phyloP scores from a whole-genome alignment of 441 rosid species.

The Breynia disticha region DNA sequence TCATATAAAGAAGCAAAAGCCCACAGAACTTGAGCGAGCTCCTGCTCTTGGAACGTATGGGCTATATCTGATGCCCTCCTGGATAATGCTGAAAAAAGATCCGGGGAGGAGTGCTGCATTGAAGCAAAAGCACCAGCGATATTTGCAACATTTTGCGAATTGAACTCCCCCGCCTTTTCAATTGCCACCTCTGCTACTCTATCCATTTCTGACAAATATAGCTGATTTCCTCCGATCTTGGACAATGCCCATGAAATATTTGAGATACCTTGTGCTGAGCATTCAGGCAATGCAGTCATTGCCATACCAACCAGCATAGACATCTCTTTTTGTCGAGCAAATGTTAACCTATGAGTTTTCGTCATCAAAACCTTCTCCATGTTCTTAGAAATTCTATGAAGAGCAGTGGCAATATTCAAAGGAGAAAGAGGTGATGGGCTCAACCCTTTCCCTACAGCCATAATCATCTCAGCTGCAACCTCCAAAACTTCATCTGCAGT shows the following conservation, averaged over 20 bases:
- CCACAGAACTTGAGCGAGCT: conserved; percentile 86
- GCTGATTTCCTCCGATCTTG: conserved; percentile 83
- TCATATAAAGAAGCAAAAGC: conserved; percentile 76
- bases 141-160: conserved; percentile 89
- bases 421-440: conserved; percentile 82
- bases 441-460: conserved; percentile 79
- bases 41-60: conserved; percentile 60
- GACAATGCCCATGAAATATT: conserved; percentile 92
- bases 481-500: conserved; percentile 80
- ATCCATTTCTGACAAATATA: conserved; percentile 93
- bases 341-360: conserved; percentile 58
- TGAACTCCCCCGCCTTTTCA: conserved; percentile 58
- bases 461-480: conserved; percentile 59
- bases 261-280: conserved; percentile 91
- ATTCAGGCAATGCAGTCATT: conserved; percentile 72
- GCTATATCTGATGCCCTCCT: conserved; percentile 50
- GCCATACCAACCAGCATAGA: conserved; percentile 86
- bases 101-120: conserved; percentile 74
- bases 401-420: conserved; percentile 71
- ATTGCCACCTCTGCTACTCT: conserved; percentile 85
- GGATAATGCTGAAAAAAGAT: conserved; percentile 56
- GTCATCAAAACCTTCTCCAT: conserved; percentile 91
- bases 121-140: conserved; percentile 88
- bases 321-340: conserved; percentile 84
- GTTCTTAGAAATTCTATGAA: conserved; percentile 85